Conservation (phyloP, 2,329 filamentous ascomycete species). For the Leptographium wingfieldii region DNA sequence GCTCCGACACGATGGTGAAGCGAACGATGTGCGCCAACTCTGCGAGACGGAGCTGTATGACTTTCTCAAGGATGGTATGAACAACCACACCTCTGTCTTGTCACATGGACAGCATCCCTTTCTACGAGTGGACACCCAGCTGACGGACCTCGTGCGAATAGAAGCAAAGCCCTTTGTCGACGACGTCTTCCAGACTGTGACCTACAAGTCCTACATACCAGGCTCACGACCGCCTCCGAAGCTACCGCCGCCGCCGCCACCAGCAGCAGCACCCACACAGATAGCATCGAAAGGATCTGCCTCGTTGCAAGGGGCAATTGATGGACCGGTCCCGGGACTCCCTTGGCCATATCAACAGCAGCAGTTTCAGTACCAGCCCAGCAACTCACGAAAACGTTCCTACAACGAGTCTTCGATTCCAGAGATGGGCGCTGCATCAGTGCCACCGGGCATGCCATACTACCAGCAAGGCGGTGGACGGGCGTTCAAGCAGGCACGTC, state of each 20-base stretch:
- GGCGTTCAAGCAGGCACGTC: slow-evolving; percentile 46
- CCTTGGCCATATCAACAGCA: not conserved
- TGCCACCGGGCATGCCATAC: no score
- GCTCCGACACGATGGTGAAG: slow-evolving; percentile 54
- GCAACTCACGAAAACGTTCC: slow-evolving; percentile 36
- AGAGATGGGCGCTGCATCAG: not conserved
- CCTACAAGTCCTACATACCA: slow-evolving; percentile 47
- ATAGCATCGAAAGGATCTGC: no score
- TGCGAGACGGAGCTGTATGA: slow-evolving; percentile 63
- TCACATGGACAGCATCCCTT: not conserved
- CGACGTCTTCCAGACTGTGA: slow-evolving; percentile 56
- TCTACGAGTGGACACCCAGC: no score
- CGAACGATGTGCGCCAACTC: slow-evolving; percentile 49
- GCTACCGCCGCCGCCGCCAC: not conserved
- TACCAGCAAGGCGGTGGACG: slow-evolving; percentile 20
- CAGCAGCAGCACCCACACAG: not conserved
- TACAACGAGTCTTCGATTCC: slow-evolving; percentile 30
- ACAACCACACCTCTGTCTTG: not conserved
- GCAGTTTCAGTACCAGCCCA: slow-evolving; percentile 6
- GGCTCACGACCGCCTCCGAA: slow-evolving; percentile 31
- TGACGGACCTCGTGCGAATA: slow-evolving; percentile 13
- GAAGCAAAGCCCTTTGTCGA: slow-evolving; percentile 52
- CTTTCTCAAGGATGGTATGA: slow-evolving; percentile 55
- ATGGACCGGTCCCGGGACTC: not conserved
- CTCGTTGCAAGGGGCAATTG: not conserved